Conservation (phyloP, 352 stramenopile species). For the Bremia lactucae region DNA sequence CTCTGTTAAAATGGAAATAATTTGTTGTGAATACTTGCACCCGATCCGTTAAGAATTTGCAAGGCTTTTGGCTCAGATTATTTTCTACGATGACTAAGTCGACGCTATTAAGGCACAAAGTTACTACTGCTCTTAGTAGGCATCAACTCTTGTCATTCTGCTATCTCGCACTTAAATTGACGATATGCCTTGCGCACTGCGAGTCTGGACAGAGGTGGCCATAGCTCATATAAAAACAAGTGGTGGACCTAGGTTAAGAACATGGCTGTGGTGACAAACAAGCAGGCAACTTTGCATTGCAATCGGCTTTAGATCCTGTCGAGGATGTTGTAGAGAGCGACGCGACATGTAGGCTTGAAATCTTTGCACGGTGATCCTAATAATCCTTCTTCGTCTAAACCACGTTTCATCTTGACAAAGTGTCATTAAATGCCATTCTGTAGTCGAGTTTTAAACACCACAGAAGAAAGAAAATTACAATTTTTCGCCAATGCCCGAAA, state of each 20-base stretch:
- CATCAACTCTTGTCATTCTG: constrained; percentile 21
- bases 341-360: constrained; percentile 22
- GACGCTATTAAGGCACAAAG: constrained; percentile 31
- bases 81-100: constrained; percentile 30
- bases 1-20: constrained; percentile 8
- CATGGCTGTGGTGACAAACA: constrained; percentile 5
- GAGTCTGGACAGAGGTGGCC: constrained; percentile 36
- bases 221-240: constrained; percentile 34
- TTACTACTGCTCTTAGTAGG: constrained; percentile 13
- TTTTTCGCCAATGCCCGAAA: constrained; percentile 61
- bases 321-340: too few relatives aligned
- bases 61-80: constrained; percentile 5
- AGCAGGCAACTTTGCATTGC: background rate
- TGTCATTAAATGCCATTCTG: constrained; percentile 67
- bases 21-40: constrained; percentile 14
- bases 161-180: constrained; percentile 24
- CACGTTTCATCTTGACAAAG: constrained; percentile 37
- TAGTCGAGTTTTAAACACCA: too few relatives aligned
- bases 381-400: constrained; percentile 64
- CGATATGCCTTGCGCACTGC: constrained; percentile 41
- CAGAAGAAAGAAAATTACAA: too few relatives aligned
- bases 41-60: constrained; percentile 2
- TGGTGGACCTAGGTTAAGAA: constrained; percentile 3
- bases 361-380: constrained; percentile 40
- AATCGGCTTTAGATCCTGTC: too few relatives aligned